phyloP scores from a whole-genome alignment of 2,329 filamentous ascomycete species.

The Mycosphaerelloides madeirae region DNA sequence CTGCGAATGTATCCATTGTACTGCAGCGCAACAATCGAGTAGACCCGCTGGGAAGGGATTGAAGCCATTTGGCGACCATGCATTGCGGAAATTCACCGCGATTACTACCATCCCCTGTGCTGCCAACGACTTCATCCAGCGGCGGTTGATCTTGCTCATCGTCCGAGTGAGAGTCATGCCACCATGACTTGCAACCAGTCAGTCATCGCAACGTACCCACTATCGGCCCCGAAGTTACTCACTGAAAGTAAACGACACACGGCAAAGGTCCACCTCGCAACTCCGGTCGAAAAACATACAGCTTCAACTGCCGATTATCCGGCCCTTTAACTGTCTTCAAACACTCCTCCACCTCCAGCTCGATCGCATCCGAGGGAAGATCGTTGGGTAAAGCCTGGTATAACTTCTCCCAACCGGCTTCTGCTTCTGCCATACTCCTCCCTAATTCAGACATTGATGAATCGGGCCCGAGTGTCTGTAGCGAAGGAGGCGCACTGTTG shows the following conservation, averaged over 20 bases:
- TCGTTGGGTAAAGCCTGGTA: neutral
- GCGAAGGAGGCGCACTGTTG: neutral
- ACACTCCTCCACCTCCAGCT: neutral
- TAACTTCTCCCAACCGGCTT: neutral
- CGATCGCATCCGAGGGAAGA: neutral
- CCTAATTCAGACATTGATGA: neutral
- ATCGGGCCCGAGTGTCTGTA: neutral
- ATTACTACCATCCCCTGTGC: conserved; percentile 20
- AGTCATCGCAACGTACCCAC: no score
- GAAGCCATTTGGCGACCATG: conserved; percentile 18
- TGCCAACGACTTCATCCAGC: conserved; percentile 21
- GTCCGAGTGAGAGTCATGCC: conserved; percentile 21
- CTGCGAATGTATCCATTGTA: conserved; percentile 19
- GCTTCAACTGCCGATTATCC: conserved; percentile 18
- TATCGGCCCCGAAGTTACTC: no score
- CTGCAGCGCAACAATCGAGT: conserved; percentile 25
- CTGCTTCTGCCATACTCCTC: neutral
- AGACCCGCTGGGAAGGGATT: conserved; percentile 24
- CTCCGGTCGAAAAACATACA: conserved; percentile 10
- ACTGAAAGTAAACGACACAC: conserved; percentile 25
- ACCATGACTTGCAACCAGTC: no score
- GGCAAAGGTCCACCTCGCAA: conserved; percentile 11
- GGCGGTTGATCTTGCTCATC: conserved; percentile 11
- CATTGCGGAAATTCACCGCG: conserved; percentile 30
- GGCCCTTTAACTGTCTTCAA: conserved; percentile 1